phyloP scores from a whole-genome alignment of 2,329 filamentous ascomycete species.

The Sporothrix globosa region DNA sequence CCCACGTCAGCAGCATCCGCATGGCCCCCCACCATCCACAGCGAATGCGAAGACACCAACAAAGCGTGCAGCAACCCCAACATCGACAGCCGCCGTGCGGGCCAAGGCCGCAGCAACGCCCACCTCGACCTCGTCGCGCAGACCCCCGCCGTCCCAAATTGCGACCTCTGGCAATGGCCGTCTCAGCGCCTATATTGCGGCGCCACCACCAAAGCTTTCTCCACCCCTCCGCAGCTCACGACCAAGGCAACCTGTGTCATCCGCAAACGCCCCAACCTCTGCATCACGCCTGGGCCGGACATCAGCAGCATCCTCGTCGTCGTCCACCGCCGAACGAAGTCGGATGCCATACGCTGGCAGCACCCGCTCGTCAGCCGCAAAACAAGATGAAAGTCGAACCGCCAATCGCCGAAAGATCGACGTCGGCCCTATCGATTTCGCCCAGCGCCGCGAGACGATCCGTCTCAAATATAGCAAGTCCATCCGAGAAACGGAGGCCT shows the following conservation, averaged over 20 bases:
- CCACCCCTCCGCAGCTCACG: slow-evolving; percentile 79
- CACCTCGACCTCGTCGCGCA: slow-evolving; percentile 40
- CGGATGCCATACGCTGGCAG: slow-evolving; percentile 28
- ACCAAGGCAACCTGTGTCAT: slow-evolving; percentile 76
- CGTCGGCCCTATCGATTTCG: slow-evolving; percentile 80
- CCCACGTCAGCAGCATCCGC: slow-evolving; percentile 48
- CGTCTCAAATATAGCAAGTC: slow-evolving; percentile 83
- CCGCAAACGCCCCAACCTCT: slow-evolving; percentile 48
- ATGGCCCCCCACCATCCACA: slow-evolving; percentile 42
- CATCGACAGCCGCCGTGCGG: slow-evolving; percentile 38
- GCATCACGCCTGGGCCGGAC: slow-evolving; percentile 26
- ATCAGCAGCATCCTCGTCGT: slow-evolving; percentile 29
- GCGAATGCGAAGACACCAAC: slow-evolving; percentile 49
- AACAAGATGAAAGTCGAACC: slow-evolving; percentile 45
- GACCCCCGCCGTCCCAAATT: slow-evolving; percentile 47
- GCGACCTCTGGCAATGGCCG: slow-evolving; percentile 59
- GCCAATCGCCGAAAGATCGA: slow-evolving; percentile 58
- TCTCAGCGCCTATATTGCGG: slow-evolving; percentile 74
- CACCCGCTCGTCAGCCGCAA: slow-evolving; percentile 40
- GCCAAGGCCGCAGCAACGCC: slow-evolving; percentile 46
- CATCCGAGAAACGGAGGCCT: slow-evolving; percentile 71
- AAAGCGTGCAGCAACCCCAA: slow-evolving; percentile 40
- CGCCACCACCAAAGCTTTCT: slow-evolving; percentile 71
- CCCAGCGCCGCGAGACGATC: slow-evolving; percentile 77
- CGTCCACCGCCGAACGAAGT: slow-evolving; percentile 27